These are phyloP conservation scores for Erodium texanum DNA, from an alignment of 441 rosid genomes.

Conservation along the genomic window DNA sequence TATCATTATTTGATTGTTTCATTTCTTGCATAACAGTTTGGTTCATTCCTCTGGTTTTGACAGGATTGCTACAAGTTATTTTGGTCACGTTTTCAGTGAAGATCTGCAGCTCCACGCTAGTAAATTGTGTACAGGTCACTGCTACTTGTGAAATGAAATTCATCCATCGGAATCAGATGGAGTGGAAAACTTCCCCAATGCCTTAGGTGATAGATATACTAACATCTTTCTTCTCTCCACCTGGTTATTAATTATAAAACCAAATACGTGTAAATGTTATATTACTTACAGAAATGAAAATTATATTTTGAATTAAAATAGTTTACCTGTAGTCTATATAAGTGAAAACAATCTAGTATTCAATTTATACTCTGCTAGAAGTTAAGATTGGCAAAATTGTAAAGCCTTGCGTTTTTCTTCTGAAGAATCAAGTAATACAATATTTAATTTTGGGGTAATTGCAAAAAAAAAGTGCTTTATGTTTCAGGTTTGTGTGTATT, in stretches of 20 bases:
- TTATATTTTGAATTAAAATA: background rate
- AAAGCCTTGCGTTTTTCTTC: too few species aligned
- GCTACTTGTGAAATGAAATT: slow-evolving; percentile 11
- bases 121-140: slow-evolving; percentile 27
- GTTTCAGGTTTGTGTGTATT: too few species aligned
- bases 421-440: too few species aligned
- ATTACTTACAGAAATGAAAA: background rate
- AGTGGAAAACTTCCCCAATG: background rate
- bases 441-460: too few species aligned
- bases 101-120: background rate
- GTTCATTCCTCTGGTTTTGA: background rate
- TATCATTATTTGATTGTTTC: background rate
- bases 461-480: too few species aligned
- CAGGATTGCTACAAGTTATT: background rate
- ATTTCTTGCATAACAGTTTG: background rate
- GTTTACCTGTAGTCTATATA: too few species aligned
- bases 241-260: background rate
- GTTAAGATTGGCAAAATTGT: too few species aligned
- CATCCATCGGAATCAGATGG: background rate
- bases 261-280: slow-evolving; percentile 1
- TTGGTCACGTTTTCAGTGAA: background rate
- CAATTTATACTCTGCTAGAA: background rate
- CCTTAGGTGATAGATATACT: background rate
- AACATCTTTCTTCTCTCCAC: slow-evolving; percentile 2
- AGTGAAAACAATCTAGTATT: too few species aligned